A percentile compares a stretch with the other conserved stretches of the same genome.
These are phyloP conservation scores for Neurospora tetraspora DNA, from an alignment of 495 filamentous ascomycete genomes.

Conservation along the genomic window DNA sequence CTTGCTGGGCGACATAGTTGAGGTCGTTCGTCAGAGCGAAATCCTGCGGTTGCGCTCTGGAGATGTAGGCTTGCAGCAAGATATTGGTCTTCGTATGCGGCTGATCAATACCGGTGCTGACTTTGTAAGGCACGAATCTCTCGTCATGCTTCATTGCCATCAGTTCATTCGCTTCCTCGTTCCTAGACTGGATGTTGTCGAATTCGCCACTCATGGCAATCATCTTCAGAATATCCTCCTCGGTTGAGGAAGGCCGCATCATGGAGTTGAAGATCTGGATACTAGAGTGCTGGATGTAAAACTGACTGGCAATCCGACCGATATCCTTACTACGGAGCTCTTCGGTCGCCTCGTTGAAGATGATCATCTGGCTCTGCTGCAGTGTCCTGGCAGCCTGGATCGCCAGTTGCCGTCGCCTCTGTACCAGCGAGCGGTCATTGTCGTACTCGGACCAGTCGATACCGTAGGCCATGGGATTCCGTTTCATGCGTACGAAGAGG, in stretches of 20 bases:
- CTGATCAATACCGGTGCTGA: conserved; percentile 64
- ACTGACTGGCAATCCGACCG: conserved; percentile 93
- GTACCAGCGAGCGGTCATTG: conserved; percentile 76
- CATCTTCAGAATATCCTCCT: conserved; percentile 88
- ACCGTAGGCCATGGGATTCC: conserved; percentile 86
- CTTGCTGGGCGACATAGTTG: conserved; percentile 91
- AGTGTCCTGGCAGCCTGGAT: conserved; percentile 78
- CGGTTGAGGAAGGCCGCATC: conserved; percentile 73
- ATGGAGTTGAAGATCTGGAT: conserved; percentile 90
- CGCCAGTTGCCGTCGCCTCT: conserved; percentile 69
- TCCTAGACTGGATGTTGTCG: conserved; percentile 86
- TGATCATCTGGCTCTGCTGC: conserved; percentile 94
- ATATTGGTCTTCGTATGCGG: conserved; percentile 92
- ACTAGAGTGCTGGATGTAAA: conserved; percentile 85
- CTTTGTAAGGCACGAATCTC: conserved; percentile 57
- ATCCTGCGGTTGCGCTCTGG: conserved; percentile 76
- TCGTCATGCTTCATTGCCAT: conserved; percentile 45
- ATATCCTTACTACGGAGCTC: conserved; percentile 88
- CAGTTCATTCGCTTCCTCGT: conserved; percentile 77
- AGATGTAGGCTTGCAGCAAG: conserved; percentile 88
- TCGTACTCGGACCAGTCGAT: conserved; percentile 87
- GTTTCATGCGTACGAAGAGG: conserved; percentile 90
- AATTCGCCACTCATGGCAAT: conserved; percentile 95
- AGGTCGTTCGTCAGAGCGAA: conserved; percentile 86
- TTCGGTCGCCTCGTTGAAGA: conserved; percentile 89